Evolutionary conservation across 768 basidiomycete genomes (phyloP).

Genomic region (Suillus clintonianus): DNA sequence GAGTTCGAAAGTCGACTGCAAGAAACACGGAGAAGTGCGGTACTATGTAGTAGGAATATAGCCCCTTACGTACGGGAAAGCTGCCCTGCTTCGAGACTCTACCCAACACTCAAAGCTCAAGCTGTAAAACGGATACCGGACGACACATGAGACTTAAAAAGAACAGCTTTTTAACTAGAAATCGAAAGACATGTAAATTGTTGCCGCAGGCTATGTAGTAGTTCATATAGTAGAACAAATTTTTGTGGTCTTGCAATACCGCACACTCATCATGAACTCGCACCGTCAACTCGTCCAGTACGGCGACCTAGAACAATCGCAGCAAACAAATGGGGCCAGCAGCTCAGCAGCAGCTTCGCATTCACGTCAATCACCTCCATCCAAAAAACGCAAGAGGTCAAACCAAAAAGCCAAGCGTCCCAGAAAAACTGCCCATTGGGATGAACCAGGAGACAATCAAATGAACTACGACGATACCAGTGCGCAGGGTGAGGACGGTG

Average conservation of each 20-base stretch:
- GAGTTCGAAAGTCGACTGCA: not conserved
- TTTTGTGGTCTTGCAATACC: constrained; percentile 5
- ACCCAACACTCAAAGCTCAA: not conserved
- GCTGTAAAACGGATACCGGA: not conserved
- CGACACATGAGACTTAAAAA: not conserved
- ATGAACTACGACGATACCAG: constrained; percentile 30
- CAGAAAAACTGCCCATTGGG: constrained; percentile 42
- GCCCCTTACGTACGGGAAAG: not conserved
- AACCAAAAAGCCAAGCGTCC: constrained; percentile 23
- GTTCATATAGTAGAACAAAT: not conserved
- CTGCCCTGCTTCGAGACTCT: not conserved
- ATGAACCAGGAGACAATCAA: constrained; percentile 36
- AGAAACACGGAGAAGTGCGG: not conserved
- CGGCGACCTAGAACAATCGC: constrained; percentile 18
- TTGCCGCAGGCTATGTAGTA: not conserved
- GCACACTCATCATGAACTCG: constrained; percentile 3
- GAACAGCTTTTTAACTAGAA: not conserved
- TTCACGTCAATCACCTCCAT: constrained; percentile 33
- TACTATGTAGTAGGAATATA: not conserved
- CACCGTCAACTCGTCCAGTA: constrained; percentile 29
- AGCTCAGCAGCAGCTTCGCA: constrained; percentile 4
- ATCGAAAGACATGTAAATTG: not conserved
- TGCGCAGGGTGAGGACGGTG: constrained; percentile 29
- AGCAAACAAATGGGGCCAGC: not conserved
- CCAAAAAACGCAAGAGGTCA: constrained; percentile 53